Evolutionary conservation across 495 filamentous ascomycete genomes (phyloP), one percentile per base, ranked within the genome.

Genomic region (Podospora didyma): DNA sequence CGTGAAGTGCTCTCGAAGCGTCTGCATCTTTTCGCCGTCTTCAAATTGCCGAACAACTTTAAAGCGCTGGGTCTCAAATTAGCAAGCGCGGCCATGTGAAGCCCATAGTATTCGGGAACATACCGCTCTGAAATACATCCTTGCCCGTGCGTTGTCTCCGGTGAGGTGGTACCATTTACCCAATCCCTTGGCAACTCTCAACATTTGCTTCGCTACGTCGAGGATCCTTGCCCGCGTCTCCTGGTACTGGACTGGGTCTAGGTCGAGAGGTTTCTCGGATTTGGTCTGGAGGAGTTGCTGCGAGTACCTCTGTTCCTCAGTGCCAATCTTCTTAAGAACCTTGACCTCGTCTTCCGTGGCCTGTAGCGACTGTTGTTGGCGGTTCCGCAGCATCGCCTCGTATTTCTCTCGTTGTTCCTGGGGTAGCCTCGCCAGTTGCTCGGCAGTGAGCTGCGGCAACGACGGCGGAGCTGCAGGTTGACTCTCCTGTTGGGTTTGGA

Each of bases 41-140:
- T 68, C 74, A 61, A 83, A 84, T 62, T 92, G 87, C 52, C 78
- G 77, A 54, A 75, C 69, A 35, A 89, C 62, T 61, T 81, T 74
- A 16, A 79, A 67, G 21, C 83, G 80, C 83, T 86, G 68, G 12
- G 59, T n/a, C 37, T 44, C 7, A n/a, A 54, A 51, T 73, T 58
- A 73, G 72, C 28, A 61, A 23, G 24, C 17, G 24, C 28, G 44
- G 46, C 44, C 14, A 31, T 4, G 26, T 31, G 3, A 31, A 31
- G 26, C 9, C 4, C 4, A 31, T 4, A 3, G 26, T 31, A 45
- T 28, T 14, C 16, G 3, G 24, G 10, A 20, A 75, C 78, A 65
- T 69, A 81, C 78, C 39, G 67, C 58, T 48, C 69, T 73, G 52
- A 75, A 79, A 61, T 76, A 81, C 59, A 70, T 59, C 22, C 66